Conservation (phyloP, 805 yeast species). For the Starmera pachycereana region DNA sequence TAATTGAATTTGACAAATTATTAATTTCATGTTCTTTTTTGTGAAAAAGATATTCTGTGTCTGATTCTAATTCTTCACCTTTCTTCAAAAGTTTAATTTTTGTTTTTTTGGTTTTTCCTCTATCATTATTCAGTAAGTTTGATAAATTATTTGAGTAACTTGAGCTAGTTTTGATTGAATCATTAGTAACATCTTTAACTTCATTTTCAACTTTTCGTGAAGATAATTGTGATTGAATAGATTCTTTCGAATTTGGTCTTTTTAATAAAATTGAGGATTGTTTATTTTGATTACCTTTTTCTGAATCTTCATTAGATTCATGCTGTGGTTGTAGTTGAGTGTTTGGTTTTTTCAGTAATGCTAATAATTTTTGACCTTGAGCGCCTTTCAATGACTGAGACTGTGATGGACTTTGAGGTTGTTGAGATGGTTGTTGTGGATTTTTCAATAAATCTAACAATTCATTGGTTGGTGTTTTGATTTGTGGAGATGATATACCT, state of each 20-base stretch:
- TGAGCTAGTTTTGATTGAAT: too few species aligned
- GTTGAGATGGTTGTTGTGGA: conserved; percentile 7
- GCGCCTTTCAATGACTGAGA: too few species aligned
- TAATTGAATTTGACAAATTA: too few species aligned
- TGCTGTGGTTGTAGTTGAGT: conserved; percentile 7
- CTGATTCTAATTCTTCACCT: not conserved
- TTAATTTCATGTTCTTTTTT: too few species aligned
- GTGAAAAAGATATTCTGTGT: not conserved
- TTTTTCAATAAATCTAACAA: not conserved
- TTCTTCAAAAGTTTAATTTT: not conserved
- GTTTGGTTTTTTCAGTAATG: conserved; percentile 2
- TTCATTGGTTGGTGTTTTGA: not conserved
- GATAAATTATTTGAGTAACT: conserved; percentile 10
- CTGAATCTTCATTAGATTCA: conserved; percentile 20
- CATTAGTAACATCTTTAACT: too few species aligned
- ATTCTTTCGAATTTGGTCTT: conserved; percentile 10
- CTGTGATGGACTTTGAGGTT: conserved; percentile 4
- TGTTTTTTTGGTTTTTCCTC: not conserved
- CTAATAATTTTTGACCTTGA: too few species aligned
- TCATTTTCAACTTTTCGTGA: too few species aligned
- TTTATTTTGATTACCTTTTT: conserved; percentile 22
- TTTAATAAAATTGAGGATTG: conserved; percentile 35
- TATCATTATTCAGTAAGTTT: conserved; percentile 10
- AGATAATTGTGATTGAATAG: too few species aligned
- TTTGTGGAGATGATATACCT: conserved; percentile 1